Evolutionary conservation across 345 rosid species (phyloP), one percentile per base, ranked within the genome.

Genomic region (Arabidopsis suecica): DNA sequence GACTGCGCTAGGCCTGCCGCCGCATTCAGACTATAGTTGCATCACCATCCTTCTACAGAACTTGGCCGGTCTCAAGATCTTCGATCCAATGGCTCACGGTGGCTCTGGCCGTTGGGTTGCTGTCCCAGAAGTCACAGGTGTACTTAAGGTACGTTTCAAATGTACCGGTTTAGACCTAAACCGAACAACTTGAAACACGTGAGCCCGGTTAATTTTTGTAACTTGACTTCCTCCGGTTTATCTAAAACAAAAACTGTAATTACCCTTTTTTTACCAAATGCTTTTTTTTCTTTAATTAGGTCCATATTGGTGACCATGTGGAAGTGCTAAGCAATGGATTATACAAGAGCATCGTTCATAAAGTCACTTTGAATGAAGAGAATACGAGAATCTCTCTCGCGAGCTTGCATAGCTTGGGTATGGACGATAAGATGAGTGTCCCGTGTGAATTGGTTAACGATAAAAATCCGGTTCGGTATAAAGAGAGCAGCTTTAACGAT

Each of bases 321-420:
- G 90, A 87, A 75, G 92, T 87, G 1, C 82, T 88, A 4, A 90
- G 93, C 85, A 88, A 92, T 45, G 96, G 94, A 23, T 11, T 75
- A 3, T 87, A 81, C 83, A 86, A 85, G 65, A 87, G 91, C 25
- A 77, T 87, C 1, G 61, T 83, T 45, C 93, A 89, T 33, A 82
- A 86, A 80, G 92, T 73, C 9, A 64, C 69, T 12, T 50, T 87
- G 33, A 85, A 84, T 44, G 13, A 66, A 18, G 83, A 81, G 6
- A 78, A 18, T 62, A 83, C 82, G 11, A 78, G 94, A 51, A 32
- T 87, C 22, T 90, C 93, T 2, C 78, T 87, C 41, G 91, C 89
- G 0, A 88, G 94, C 75, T 68, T 90, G 11, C 92, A 87, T n/a
- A 85, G 92, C 47, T 80, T 87, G 73, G 88, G 82, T 3, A 71